Evolutionary conservation across 768 basidiomycete species (phyloP), one percentile per base, ranked within the genome.

Genomic region (Calvatia gigantea): DNA sequence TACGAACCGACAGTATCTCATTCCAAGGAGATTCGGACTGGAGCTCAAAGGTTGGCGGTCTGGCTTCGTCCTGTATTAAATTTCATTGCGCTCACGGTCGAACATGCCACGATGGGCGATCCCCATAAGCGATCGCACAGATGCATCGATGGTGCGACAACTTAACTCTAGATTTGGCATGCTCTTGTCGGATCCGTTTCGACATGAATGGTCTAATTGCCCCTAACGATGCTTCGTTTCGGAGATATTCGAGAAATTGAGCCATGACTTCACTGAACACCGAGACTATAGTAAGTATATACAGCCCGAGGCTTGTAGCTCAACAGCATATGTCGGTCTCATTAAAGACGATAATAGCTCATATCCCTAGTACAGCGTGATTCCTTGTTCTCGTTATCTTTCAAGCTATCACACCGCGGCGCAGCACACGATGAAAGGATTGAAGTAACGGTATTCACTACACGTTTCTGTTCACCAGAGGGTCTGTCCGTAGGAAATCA

Each of bases 201-300:
- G 12, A 44, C 51, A 42, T 15, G 39, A 42, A 52, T 52, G 51
- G 51, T 43, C 19, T 52, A 52, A 52, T 52, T 52, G 19, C 28
- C 41, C 37, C 11, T 31, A 42, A 52, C 29, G 51, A 23, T 27
- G 33, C 21, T 52, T 42, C 25, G n/a, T 31, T 32, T 17, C 31
- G 17, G n/a, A 21, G 35, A 35, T 35, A 29, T 48, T 33, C 29
- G 9, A 32, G 46, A 32, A 31, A 48, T 14, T 12, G 27, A 31
- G 45, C 12, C 17, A 17, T 14, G 14, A 46, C 29, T 29, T 46
- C 45, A 28, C 14, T 29, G 19, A 19, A n/a, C 41, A 23, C 17
- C 41, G 21, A 11, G 41, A 12, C 19, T 17, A 42, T 42, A 21
- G 8, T 6, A 17, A 23, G n/a, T 37, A 9, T 8, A 23, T 6